Evolutionary conservation across 805 yeast species (phyloP), one percentile per base, ranked within the genome.

Genomic region (Saturnispora dispora): DNA sequence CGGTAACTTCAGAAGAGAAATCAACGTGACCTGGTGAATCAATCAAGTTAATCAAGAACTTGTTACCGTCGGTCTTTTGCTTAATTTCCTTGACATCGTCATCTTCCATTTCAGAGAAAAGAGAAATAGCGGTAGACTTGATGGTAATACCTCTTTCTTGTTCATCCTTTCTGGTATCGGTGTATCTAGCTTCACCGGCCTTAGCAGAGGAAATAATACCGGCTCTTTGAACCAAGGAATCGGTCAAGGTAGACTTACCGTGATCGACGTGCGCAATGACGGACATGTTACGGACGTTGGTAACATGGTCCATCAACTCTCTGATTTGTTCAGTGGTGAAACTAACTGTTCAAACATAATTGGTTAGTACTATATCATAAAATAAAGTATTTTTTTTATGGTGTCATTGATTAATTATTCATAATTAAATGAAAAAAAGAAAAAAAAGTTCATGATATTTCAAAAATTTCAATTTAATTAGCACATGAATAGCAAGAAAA

Each of bases 11-110:
- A 64, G 98, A 93, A 60, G 97, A 89, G 90, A 91, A 91, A 80
- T 91, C 99, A 83, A 91, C 98, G 97, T 91, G 99, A 87, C 99
- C 99, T 78, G 99, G 99, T 65, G 99, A 93, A 77, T 91, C 99
- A 68, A 91, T 91, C 83, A 91, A 83, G 88, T 91, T 91, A 66
- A 91, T 83, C 79, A 91, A 85, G 84, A 91, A 91, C 73, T 84
- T 83, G 84, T 79, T 86, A 76, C 98, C 98, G 20, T 72, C 85
- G 60, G 93, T 83, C 77, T 85, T 82, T 80, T 93, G 98, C 75
- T 83, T 79, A 79, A 93, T 91, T 65, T 82, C 88, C 74, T 85
- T 85, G 60, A 78, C 82, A 69, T 88, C 96, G 51, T 86, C 95
- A 52, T 86, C 95, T 52, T 69, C 65, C 85, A 89, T 81, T 73